Percentiles rank a stretch among this genome's conserved stretches.
phyloP scores from a whole-genome alignment of 75 land plant species.

The Selaginella tamariscina region DNA sequence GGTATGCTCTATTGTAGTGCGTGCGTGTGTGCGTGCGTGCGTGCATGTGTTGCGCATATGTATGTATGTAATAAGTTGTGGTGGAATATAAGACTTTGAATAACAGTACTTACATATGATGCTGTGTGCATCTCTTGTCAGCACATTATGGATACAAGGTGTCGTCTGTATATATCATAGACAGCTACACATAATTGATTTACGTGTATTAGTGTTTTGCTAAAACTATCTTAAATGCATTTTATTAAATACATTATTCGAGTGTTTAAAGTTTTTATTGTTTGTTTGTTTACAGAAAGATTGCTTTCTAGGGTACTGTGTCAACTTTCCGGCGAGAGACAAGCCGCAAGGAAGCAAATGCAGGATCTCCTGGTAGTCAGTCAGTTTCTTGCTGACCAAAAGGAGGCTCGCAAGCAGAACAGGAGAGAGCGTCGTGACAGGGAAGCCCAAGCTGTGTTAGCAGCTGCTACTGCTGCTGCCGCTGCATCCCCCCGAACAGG shows the following conservation, averaged over 20 bases:
- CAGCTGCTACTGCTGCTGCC: slow-evolving; percentile 95
- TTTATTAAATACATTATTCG: not conserved
- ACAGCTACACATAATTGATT: too few species aligned
- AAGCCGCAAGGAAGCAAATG: slow-evolving; percentile 25
- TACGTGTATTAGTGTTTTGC: too few species aligned
- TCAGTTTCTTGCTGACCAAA: slow-evolving; percentile 43
- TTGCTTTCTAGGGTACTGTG: slow-evolving; percentile 42
- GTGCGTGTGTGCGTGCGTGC: not conserved
- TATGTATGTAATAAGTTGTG: not conserved
- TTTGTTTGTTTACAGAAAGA: slow-evolving; percentile 50
- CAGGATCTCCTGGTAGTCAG: slow-evolving; percentile 51
- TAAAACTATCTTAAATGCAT: not conserved
- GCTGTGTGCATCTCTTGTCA: too few species aligned
- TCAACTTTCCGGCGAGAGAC: slow-evolving; percentile 50
- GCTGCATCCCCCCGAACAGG: slow-evolving; percentile 74
- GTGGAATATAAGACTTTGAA: too few species aligned
- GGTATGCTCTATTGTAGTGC: slow-evolving; percentile 32
- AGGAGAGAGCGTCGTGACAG: slow-evolving; percentile 71
- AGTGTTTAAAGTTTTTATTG: not conserved
- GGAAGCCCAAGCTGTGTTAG: slow-evolving; percentile 84
- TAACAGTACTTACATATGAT: too few species aligned
- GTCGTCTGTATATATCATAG: too few species aligned
- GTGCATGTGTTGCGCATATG: not conserved
- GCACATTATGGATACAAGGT: too few species aligned
- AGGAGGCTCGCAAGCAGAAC: slow-evolving; percentile 80